Conservation (phyloP, 2,329 filamentous ascomycete genomes). For the Pseudopithomyces chartarum region DNA sequence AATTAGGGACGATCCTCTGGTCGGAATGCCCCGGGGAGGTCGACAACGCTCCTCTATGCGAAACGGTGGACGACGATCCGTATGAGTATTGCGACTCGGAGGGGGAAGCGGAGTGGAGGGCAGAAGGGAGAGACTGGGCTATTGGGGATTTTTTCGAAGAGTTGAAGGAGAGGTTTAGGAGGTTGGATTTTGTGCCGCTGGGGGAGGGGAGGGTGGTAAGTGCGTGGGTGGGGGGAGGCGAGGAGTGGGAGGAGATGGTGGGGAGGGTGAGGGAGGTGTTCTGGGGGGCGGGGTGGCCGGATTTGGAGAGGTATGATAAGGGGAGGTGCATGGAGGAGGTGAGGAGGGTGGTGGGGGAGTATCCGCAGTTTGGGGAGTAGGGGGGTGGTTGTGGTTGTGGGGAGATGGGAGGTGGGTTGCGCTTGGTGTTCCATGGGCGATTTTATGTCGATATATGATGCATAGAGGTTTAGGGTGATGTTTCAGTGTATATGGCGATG, state of each 20-base stretch:
- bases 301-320: conserved; percentile 8
- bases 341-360: neutral
- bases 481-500: too few relatives aligned
- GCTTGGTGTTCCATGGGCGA: too few relatives aligned
- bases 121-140: conserved; percentile 8
- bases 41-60: neutral
- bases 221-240: neutral
- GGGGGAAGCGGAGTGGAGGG: conserved; percentile 15
- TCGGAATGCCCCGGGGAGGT: neutral
- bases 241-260: neutral
- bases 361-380: neutral
- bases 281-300: conserved; percentile 15
- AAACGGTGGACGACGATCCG: conserved; percentile 4
- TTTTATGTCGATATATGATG: too few relatives aligned
- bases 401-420: too few relatives aligned
- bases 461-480: too few relatives aligned
- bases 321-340: conserved; percentile 7
- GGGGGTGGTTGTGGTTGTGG: neutral
- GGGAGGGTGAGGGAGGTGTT: conserved; percentile 13
- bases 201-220: neutral
- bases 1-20: neutral
- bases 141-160: conserved; percentile 19
- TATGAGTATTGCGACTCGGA: conserved; percentile 3
- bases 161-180: conserved; percentile 12
- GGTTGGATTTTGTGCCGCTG: conserved; percentile 15